These are phyloP conservation scores for Mrakiaceae sp. DNA, from an alignment of 1,284 basidiomycete species.

Conservation along the genomic window DNA sequence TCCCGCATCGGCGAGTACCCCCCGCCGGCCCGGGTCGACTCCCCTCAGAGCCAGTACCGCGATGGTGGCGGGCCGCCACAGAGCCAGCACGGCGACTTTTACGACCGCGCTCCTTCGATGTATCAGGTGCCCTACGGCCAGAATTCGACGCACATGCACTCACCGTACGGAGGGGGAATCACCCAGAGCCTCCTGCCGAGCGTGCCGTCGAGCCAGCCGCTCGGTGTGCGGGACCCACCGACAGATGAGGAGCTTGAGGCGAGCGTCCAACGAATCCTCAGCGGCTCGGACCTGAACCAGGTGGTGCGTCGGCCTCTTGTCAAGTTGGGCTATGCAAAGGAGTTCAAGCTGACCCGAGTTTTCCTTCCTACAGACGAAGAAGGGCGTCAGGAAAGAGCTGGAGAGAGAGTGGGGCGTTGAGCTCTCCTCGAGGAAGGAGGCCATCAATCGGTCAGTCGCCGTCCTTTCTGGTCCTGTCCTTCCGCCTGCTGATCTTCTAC, in stretches of 20 bases:
- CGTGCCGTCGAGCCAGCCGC: constrained; percentile 20
- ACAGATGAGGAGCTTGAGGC: constrained; percentile 59
- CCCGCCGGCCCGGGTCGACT: not conserved
- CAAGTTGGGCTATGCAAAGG: too few species aligned
- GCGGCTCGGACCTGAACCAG: constrained; percentile 66
- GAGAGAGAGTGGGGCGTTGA: constrained; percentile 58
- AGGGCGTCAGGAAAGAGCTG: constrained; percentile 67
- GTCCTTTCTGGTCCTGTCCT: too few species aligned
- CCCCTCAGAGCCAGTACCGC: not conserved
- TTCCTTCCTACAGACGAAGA: constrained; percentile 48
- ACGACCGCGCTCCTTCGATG: constrained; percentile 2
- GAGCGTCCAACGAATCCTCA: constrained; percentile 58
- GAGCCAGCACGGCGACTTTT: not conserved
- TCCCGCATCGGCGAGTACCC: constrained; percentile 34
- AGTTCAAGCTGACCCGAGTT: too few species aligned
- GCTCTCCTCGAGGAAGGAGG: constrained; percentile 33
- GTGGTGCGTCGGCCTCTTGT: constrained; percentile 30
- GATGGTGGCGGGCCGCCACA: not conserved
- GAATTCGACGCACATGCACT: not conserved
- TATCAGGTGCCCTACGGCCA: constrained; percentile 1
- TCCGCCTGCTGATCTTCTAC: too few species aligned
- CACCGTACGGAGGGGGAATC: constrained; percentile 15
- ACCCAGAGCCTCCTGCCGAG: constrained; percentile 20
- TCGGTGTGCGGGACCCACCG: constrained; percentile 36
- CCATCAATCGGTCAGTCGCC: constrained; percentile 29